Base-by-base conservation (phyloP, 768 basidiomycete genomes). In the Suillus occidentalis region DNA sequence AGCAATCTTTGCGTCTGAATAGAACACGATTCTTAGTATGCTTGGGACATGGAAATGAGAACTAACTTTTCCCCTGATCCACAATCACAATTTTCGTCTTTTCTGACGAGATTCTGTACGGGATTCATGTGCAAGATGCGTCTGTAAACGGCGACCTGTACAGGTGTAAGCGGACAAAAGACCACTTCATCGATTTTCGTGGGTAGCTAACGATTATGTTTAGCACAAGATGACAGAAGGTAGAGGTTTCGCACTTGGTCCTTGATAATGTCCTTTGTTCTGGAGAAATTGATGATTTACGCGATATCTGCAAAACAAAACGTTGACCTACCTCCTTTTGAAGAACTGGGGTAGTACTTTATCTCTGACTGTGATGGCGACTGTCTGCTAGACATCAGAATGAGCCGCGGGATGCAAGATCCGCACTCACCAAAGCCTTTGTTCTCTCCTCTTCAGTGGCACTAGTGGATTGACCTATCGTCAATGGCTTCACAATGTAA, bases 161-260 rank as follows among this genome's bases (percentile, higher is more conserved):
- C 81, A 0, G 78, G 64, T 0, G 91, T 91, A 58, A 99, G 78
- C 18, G 95, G 96, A 71, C 97, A 99, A 71, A 98, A 97, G 6
- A 97, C 94, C 16, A 98, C 91, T 71, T 94, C 82, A 69, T 99
- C 97, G 0, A 84, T 84, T 80, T 99, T 99, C 66, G 83, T 82
- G 1, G 97, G 97, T 3, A 99, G 82, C 90, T 96, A 70, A 3
- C 45, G 16, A 55, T 67, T 7, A 14, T 25, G 20, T 65, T 22
- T 42, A 22, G 60, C 28, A 40, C 1, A 25, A 39, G 12, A 36
- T 12, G 28, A 42, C 34, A 43, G n/a, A 28, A 2, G 2, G 28
- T 28, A 16, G 53, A 50, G 6, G n/a, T 36, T 31, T 52, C 62
- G 34, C 68, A 86, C 89, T 78, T 90, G 90, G 63, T 87, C 76